These are phyloP conservation scores for Fraxinus anomala DNA, from an alignment of 257 asterid species.

Conservation along the genomic window DNA sequence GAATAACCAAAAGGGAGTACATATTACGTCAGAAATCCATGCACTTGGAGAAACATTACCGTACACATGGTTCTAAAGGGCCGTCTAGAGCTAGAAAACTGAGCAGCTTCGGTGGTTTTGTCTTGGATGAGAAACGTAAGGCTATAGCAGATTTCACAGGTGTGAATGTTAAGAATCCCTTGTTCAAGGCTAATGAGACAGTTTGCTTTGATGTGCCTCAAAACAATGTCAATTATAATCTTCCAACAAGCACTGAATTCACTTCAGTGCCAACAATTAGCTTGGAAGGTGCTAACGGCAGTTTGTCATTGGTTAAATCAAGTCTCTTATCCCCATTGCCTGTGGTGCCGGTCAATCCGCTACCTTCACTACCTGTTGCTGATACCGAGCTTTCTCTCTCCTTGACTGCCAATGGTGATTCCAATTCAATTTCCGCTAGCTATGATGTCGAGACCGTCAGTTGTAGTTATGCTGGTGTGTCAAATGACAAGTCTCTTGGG, in stretches of 20 bases:
- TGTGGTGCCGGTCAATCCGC: slow-evolving; percentile 28
- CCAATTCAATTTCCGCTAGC: slow-evolving; percentile 57
- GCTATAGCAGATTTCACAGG: slow-evolving; percentile 58
- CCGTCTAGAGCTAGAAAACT: slow-evolving; percentile 48
- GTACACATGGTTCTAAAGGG: slow-evolving; percentile 53
- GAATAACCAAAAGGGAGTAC: slow-evolving; percentile 58
- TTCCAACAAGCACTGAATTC: slow-evolving; percentile 44
- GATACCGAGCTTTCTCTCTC: slow-evolving; percentile 92
- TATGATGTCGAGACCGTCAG: slow-evolving; percentile 42
- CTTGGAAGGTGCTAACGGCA: slow-evolving; percentile 35
- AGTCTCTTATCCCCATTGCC: slow-evolving; percentile 40
- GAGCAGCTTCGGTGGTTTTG: slow-evolving; percentile 52
- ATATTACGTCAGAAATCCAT: slow-evolving; percentile 59
- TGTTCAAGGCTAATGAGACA: slow-evolving; percentile 38
- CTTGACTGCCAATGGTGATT: slow-evolving; percentile 56
- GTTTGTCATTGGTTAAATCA: slow-evolving; percentile 42
- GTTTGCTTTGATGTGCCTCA: slow-evolving; percentile 42
- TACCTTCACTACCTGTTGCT: slow-evolving; percentile 61
- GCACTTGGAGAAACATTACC: slow-evolving; percentile 61
- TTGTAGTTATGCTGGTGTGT: slow-evolving; percentile 36
- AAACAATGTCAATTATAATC: slow-evolving; percentile 40
- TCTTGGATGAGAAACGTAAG: slow-evolving; percentile 65
- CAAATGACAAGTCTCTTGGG: slow-evolving; percentile 41
- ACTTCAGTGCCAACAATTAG: slow-evolving; percentile 57
- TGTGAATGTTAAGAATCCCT: slow-evolving; percentile 40